phyloP scores from a whole-genome alignment of 768 basidiomycete species.

The Trichaptum fuscoviolaceum region DNA sequence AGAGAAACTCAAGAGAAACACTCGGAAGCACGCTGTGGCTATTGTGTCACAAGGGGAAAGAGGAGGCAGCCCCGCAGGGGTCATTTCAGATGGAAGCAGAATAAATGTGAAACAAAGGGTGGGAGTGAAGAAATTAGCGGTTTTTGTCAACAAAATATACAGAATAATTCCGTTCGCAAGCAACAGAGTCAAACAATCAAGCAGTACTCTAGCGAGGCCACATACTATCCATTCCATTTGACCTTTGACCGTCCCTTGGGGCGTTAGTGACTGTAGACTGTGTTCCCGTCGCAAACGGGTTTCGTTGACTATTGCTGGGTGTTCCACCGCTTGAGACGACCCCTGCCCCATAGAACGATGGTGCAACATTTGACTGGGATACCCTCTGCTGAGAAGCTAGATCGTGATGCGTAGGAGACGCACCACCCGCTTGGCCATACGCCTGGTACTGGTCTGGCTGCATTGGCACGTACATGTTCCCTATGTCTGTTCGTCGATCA shows the following conservation, averaged over 20 bases:
- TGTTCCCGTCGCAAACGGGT: conserved; percentile 29
- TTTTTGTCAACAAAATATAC: background rate
- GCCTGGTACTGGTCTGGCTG: conserved; percentile 74
- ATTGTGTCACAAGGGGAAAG: background rate
- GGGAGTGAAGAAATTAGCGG: background rate
- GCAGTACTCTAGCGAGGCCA: conserved; percentile 59
- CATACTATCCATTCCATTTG: conserved; percentile 63
- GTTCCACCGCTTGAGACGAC: conserved; percentile 44
- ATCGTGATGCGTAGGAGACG: conserved; percentile 24
- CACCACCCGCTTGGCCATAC: conserved; percentile 35
- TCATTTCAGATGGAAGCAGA: background rate
- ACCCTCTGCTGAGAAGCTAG: conserved; percentile 37
- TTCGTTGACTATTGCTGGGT: conserved; percentile 28
- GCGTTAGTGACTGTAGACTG: background rate
- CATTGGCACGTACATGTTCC: conserved; percentile 71
- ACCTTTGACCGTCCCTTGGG: conserved; percentile 51
- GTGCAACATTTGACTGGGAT: conserved; percentile 44
- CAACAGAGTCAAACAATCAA: background rate
- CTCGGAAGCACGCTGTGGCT: background rate
- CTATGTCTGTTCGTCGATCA: conserved; percentile 59
- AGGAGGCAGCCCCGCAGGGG: background rate
- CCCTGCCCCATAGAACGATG: conserved; percentile 68
- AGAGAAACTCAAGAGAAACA: background rate
- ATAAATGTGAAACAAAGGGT: background rate
- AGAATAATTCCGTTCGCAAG: background rate